Conservation (phyloP, 768 basidiomycete genomes). For the Tulasnella sp. region DNA sequence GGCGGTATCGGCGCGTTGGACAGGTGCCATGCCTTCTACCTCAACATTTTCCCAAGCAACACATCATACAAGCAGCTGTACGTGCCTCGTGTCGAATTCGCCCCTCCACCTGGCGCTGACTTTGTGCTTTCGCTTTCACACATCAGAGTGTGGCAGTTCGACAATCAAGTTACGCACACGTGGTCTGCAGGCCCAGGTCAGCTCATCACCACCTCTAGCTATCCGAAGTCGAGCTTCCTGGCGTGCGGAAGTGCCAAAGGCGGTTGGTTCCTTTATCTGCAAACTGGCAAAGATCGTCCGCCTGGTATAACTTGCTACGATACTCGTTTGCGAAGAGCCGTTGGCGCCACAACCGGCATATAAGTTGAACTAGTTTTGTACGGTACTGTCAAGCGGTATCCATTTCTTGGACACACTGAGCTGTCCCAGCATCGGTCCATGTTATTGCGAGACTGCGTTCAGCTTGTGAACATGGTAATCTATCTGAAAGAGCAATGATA, state of each 20-base stretch:
- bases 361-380: no score
- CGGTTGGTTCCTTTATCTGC: constrained; percentile 1
- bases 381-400: no score
- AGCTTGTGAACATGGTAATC: no score
- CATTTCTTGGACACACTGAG: no score
- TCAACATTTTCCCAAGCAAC: background rate
- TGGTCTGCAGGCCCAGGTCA: background rate
- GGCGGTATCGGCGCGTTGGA: constrained; percentile 1
- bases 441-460: no score
- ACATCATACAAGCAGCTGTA: constrained; percentile 8
- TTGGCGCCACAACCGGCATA: no score
- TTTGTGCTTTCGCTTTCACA: background rate
- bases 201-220: background rate
- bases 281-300: constrained; percentile 4
- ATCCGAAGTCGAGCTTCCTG: background rate
- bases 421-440: no score
- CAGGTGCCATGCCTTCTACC: background rate
- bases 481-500: no score
- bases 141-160: background rate
- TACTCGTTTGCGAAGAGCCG: background rate
- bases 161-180: background rate
- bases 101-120: no score
- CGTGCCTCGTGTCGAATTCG: background rate
- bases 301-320: background rate
- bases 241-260: background rate